Percentiles rank a stretch among this genome's conserved stretches.
Evolutionary conservation across 768 basidiomycete genomes (phyloP).

Genomic region (Pulveroboletus sp.): DNA sequence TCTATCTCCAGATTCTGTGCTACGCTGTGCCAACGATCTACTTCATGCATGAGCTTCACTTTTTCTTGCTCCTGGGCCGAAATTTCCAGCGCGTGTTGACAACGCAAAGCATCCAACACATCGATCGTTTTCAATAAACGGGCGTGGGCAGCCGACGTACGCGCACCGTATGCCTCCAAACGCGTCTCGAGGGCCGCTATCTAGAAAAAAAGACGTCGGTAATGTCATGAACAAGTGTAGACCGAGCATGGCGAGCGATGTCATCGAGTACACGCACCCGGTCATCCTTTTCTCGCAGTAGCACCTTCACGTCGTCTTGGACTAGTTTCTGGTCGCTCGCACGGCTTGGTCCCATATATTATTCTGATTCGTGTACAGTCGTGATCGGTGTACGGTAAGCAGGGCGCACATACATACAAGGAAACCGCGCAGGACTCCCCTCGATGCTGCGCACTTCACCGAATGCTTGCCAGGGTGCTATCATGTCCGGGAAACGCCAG

Average conservation of each 20-base stretch:
- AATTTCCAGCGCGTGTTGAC: constrained; percentile 39
- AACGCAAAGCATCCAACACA: constrained; percentile 41
- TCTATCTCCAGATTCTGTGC: constrained; percentile 40
- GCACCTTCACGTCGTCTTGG: constrained; percentile 16
- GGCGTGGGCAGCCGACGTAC: constrained; percentile 39
- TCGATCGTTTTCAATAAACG: constrained; percentile 49
- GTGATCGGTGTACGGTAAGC: background rate
- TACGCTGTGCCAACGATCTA: constrained; percentile 32
- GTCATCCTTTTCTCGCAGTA: constrained; percentile 25
- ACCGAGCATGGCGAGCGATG: background rate
- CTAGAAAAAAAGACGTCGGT: constrained; percentile 11
- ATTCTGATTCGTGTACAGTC: background rate
- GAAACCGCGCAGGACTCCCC: constrained; percentile 6
- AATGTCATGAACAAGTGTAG: background rate
- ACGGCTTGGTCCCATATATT: constrained; percentile 25
- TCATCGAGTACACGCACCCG: constrained; percentile 15
- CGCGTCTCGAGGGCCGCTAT: constrained; percentile 28
- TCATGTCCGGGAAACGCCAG: background rate
- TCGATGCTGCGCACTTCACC: no score
- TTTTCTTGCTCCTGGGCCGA: constrained; percentile 30
- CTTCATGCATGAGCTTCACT: constrained; percentile 33
- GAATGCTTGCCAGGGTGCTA: no score
- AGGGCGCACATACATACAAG: constrained; percentile 16
- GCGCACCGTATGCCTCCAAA: constrained; percentile 35
- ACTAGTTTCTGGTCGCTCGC: constrained; percentile 13